Evolutionary conservation across 352 stramenopile genomes (phyloP).

Genomic region (Phytophthora capsici): DNA sequence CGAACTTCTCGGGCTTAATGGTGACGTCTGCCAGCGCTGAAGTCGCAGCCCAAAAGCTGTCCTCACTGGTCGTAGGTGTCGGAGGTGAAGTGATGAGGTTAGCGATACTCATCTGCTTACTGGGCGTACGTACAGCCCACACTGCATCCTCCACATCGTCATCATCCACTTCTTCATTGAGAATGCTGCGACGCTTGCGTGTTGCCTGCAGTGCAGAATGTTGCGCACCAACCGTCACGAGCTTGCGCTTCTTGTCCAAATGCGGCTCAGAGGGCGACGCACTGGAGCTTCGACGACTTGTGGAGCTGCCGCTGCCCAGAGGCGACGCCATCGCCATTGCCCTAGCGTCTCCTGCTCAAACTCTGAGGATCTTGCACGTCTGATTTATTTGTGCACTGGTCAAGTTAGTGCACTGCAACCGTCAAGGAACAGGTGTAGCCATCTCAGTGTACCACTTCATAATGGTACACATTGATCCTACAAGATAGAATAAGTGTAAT

Average conservation of each 20-base stretch:
- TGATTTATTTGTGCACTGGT: constrained; percentile 31
- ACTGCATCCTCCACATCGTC: constrained; percentile 24
- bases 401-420: constrained; percentile 9
- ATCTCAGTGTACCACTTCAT: constrained; percentile 28
- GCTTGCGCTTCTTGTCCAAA: constrained; percentile 38
- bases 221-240: constrained; percentile 17
- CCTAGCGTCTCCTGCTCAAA: constrained; percentile 21
- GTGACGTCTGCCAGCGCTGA: constrained; percentile 29
- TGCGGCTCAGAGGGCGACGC: constrained; percentile 11
- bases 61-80: constrained; percentile 35
- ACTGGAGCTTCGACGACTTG: constrained; percentile 24
- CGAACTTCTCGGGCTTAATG: constrained; percentile 38
- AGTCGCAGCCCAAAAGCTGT: constrained; percentile 31
- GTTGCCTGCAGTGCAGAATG: constrained; percentile 1
- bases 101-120: constrained; percentile 46
- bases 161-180: constrained; percentile 25
- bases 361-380: constrained; percentile 33
- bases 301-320: constrained; percentile 16
- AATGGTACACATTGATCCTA: constrained; percentile 14
- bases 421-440: constrained; percentile 21
- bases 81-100: constrained; percentile 48
- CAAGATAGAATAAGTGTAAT: constrained; percentile 6
- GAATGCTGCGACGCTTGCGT: constrained; percentile 37
- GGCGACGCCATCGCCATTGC: constrained; percentile 32
- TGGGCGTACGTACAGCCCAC: constrained; percentile 12